Evolutionary conservation across 1,139 yeast genomes (phyloP).

Genomic region (Torulaspora globosa): DNA sequence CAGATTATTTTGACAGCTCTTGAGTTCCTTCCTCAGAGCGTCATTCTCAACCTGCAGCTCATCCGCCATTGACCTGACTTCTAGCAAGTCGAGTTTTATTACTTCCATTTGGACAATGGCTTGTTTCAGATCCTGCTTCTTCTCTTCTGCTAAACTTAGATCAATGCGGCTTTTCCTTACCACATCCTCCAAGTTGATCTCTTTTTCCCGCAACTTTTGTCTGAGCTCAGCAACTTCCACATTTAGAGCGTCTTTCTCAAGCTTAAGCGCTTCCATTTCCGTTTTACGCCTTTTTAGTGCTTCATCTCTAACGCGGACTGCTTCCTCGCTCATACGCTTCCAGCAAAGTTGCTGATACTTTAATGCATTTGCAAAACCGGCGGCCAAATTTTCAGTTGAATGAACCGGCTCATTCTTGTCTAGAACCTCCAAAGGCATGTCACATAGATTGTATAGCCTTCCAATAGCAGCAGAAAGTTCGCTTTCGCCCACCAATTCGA

Average conservation of each 20-base stretch:
- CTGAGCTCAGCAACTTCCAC: constrained; percentile 3
- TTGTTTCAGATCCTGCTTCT: constrained; percentile 2
- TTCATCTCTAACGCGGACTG: background rate
- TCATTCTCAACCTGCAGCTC: constrained; percentile 3
- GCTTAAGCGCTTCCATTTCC: background rate
- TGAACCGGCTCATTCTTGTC: background rate
- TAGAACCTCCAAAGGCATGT: constrained; percentile 6
- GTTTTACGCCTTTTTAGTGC: background rate
- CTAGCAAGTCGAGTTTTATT: constrained; percentile 2
- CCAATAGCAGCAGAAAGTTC: constrained; percentile 3
- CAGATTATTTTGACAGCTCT: background rate
- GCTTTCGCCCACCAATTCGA: constrained; percentile 1
- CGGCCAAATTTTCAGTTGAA: constrained; percentile 1
- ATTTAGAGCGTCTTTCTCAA: background rate
- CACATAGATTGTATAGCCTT: constrained; percentile 9
- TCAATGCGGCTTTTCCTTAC: constrained; percentile 1
- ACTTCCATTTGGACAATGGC: constrained; percentile 1
- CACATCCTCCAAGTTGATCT: background rate
- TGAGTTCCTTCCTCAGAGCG: constrained; percentile 1
- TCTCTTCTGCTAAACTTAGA: background rate
- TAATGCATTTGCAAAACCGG: constrained; percentile 7
- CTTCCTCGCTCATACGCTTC: constrained; percentile 3
- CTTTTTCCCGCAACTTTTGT: background rate
- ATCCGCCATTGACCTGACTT: constrained; percentile 2
- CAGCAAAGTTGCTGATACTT: constrained; percentile 7